Evolutionary conservation across 2,329 filamentous ascomycete species (phyloP).

Genomic region (Septoria petroselini): DNA sequence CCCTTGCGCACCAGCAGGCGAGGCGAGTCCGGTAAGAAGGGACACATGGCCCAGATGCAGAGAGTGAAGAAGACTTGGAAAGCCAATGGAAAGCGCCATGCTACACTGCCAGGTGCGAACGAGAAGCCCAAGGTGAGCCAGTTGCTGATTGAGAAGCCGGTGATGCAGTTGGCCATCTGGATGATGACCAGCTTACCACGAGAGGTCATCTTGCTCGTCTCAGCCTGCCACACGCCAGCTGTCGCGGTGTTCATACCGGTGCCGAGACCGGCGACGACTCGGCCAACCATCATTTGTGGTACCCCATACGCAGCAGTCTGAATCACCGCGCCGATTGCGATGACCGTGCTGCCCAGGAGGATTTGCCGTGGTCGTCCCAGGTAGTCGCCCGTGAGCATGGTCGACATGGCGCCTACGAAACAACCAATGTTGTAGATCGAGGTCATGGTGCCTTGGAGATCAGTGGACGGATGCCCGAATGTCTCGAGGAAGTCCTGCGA

Average conservation of each 20-base stretch:
- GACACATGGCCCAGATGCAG: constrained; percentile 45
- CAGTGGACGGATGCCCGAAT: constrained; percentile 38
- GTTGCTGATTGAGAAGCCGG: constrained; percentile 51
- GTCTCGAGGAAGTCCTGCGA: constrained; percentile 40
- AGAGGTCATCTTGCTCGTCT: constrained; percentile 51
- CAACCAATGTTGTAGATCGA: constrained; percentile 55
- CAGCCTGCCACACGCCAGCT: constrained; percentile 52
- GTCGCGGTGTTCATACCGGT: constrained; percentile 57
- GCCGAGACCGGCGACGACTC: constrained; percentile 53
- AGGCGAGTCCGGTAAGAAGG: constrained; percentile 46
- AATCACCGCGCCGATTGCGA: constrained; percentile 46
- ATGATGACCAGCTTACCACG: constrained; percentile 49
- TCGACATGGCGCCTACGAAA: constrained; percentile 42
- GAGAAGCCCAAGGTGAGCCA: constrained; percentile 51
- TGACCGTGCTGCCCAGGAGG: constrained; percentile 42
- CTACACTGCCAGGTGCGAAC: constrained; percentile 37
- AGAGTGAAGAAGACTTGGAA: constrained; percentile 53
- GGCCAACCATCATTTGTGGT: constrained; percentile 54
- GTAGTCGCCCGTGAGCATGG: constrained; percentile 41
- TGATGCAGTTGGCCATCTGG: constrained; percentile 52
- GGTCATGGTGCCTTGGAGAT: constrained; percentile 51
- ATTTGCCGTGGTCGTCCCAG: constrained; percentile 46
- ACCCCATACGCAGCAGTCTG: constrained; percentile 41
- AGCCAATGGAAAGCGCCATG: constrained; percentile 54
- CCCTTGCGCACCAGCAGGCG: constrained; percentile 47